Evolutionary conservation across 306 rosid genomes (phyloP).

Genomic region (Carpinus fangiana): DNA sequence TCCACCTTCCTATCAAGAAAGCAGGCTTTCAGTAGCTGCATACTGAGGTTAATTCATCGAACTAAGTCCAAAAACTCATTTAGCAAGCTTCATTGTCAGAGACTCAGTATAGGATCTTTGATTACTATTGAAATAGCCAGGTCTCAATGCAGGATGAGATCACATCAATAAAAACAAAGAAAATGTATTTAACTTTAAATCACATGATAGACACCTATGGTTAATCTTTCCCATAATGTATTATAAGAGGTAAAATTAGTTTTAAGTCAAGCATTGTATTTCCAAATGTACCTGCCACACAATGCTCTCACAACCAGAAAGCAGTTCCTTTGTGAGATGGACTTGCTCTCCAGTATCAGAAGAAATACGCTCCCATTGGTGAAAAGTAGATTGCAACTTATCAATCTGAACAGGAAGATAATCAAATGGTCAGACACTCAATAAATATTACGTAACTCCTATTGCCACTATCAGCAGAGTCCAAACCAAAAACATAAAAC

Average conservation of each 20-base stretch:
- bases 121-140: neutral
- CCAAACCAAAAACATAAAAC: neutral
- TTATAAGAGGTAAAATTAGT: neutral
- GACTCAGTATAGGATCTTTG: neutral
- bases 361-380: slow-evolving; percentile 68
- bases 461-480: slow-evolving; percentile 17
- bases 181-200: slow-evolving; percentile 2
- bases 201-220: neutral
- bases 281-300: slow-evolving; percentile 83
- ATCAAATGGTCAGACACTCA: slow-evolving; percentile 15
- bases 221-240: neutral
- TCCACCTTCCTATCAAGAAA: slow-evolving; percentile 97
- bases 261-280: neutral
- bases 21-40: slow-evolving; percentile 54
- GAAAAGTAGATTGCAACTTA: slow-evolving; percentile 76
- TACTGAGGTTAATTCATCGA: slow-evolving; percentile 1
- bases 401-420: slow-evolving; percentile 59
- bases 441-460: slow-evolving; percentile 11
- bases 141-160: neutral
- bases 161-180: slow-evolving; percentile 13
- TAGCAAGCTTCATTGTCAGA: neutral
- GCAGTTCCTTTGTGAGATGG: slow-evolving; percentile 65
- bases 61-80: slow-evolving; percentile 3
- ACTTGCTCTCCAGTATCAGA: slow-evolving; percentile 52
- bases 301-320: slow-evolving; percentile 72